These are phyloP conservation scores for Avena atlantica DNA, from an alignment of 176 grass and related monocot genomes.

Conservation along the genomic window DNA sequence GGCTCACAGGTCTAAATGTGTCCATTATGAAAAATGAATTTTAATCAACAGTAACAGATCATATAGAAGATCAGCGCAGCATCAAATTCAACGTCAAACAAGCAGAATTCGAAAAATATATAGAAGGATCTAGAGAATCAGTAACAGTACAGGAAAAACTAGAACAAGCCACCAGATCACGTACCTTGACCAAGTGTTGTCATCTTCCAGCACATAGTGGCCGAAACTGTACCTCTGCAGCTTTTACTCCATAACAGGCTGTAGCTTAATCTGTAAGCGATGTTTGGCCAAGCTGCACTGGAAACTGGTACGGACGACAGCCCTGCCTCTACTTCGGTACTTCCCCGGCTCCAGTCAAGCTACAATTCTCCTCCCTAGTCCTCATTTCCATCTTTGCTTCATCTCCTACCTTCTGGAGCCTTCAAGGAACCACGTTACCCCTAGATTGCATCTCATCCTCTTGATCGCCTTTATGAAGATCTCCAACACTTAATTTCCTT, in stretches of 20 bases:
- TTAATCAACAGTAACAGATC: not conserved
- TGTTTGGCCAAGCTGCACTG: conserved; percentile 9
- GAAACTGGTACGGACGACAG: not conserved
- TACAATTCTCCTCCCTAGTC: not conserved
- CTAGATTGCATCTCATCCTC: not conserved
- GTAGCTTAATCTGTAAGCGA: not conserved
- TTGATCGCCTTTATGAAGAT: not conserved
- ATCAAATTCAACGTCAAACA: not conserved
- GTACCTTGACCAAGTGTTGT: conserved; percentile 1
- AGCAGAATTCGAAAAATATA: not conserved
- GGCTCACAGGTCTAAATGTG: no score
- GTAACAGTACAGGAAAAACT: not conserved
- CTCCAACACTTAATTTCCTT: not conserved
- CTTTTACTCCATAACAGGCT: conserved; percentile 16
- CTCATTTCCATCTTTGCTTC: not conserved
- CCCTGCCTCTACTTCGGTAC: not conserved
- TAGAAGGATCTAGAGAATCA: not conserved
- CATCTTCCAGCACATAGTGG: not conserved
- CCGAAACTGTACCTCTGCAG: not conserved
- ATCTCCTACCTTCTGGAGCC: not conserved
- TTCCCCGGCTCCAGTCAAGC: conserved; percentile 20
- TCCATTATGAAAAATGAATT: no score
- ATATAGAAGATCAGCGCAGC: conserved; percentile 9
- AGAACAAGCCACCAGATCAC: not conserved
- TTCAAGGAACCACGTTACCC: not conserved